Percentiles rank a stretch among this genome's conserved stretches.
These are phyloP conservation scores for Suillus alpinus DNA, from an alignment of 768 basidiomycete species.

Conservation along the genomic window DNA sequence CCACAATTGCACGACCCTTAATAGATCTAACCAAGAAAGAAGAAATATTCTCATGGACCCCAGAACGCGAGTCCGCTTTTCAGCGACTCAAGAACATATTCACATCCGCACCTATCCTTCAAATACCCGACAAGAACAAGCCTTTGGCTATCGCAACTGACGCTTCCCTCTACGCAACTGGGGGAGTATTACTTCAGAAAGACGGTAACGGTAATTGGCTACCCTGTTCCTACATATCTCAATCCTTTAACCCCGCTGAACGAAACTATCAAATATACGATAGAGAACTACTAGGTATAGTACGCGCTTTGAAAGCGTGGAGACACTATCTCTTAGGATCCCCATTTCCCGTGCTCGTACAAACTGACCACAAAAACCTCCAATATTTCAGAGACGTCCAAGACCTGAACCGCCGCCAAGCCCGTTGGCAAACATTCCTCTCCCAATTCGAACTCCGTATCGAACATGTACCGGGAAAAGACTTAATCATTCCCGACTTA, in stretches of 20 bases:
- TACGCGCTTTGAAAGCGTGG: constrained; percentile 7
- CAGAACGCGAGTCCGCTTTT: constrained; percentile 22
- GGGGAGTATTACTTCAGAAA: neutral
- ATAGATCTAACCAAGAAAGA: constrained; percentile 28
- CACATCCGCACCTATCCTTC: neutral
- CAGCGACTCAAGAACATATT: constrained; percentile 26
- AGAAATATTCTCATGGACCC: constrained; percentile 22
- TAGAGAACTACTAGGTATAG: neutral
- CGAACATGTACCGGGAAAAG: constrained; percentile 7
- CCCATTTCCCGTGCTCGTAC: constrained; percentile 27
- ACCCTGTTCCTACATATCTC: neutral
- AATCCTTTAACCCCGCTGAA: constrained; percentile 24
- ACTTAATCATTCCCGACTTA: neutral
- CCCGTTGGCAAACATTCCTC: constrained; percentile 9
- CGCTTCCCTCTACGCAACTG: neutral
- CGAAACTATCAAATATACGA: constrained; percentile 50
- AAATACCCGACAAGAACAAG: constrained; percentile 7
- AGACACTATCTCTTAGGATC: constrained; percentile 33
- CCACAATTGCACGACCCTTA: constrained; percentile 18
- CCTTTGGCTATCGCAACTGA: constrained; percentile 5
- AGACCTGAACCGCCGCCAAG: constrained; percentile 34
- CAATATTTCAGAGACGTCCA: constrained; percentile 5
- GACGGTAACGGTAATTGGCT: neutral
- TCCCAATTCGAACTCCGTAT: neutral
- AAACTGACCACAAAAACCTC: constrained; percentile 29